Evolutionary conservation across 352 stramenopile species (phyloP).

Genomic region (Globisporangium iwayamae): DNA sequence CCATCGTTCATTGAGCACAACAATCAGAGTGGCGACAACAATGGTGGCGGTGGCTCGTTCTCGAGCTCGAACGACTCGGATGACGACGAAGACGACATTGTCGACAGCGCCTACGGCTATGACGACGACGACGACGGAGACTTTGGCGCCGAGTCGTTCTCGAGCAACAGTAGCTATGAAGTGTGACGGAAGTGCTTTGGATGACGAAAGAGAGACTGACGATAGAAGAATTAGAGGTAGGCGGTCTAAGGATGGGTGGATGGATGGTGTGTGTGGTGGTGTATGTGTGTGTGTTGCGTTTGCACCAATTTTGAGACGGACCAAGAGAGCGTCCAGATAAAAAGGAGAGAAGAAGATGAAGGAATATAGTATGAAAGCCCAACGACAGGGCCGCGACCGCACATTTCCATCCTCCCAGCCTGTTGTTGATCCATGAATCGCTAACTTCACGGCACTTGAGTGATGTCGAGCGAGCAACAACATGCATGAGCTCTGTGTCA

Average conservation of each 20-base stretch:
- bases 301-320: neutral
- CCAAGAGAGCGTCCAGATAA: neutral
- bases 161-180: slow-evolving; percentile 9
- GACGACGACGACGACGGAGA: slow-evolving; percentile 5
- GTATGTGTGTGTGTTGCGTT: neutral
- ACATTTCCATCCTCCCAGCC: no score
- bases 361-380: neutral
- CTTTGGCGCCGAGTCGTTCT: slow-evolving; percentile 6
- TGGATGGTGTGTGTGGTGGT: neutral
- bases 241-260: neutral
- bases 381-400: neutral
- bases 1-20: slow-evolving; percentile 1
- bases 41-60: neutral
- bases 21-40: neutral
- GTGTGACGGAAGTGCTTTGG: neutral
- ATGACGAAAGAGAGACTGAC: neutral
- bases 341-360: neutral
- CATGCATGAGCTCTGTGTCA: no score
- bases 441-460: no score
- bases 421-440: no score
- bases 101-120: slow-evolving; percentile 3
- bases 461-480: no score
- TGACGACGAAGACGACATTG: slow-evolving; percentile 2
- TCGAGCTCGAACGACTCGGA: slow-evolving; percentile 6
- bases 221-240: slow-evolving; percentile 1